Percentiles rank a stretch among this genome's conserved stretches.
phyloP scores from a whole-genome alignment of 345 rosid species.

The Bruguiera parviflora region DNA sequence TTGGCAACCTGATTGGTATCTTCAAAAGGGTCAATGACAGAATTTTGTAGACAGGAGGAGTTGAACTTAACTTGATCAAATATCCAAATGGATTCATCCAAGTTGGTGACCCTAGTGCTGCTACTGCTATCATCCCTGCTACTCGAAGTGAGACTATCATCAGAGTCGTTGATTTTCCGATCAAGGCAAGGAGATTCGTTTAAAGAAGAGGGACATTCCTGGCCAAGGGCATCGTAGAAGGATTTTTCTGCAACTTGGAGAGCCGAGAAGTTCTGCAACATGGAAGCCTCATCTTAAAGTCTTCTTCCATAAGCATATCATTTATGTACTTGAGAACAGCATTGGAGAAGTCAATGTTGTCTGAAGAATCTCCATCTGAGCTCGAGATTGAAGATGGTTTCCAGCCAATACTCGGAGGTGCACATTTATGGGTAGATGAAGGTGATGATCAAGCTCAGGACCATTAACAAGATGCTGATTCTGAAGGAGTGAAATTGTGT shows the following conservation, averaged over 20 bases:
- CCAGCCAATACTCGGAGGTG: neutral
- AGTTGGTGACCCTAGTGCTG: neutral
- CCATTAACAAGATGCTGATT: slow-evolving; percentile 4
- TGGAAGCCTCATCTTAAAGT: slow-evolving; percentile 16
- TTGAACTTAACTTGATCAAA: slow-evolving; percentile 6
- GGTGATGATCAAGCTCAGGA: neutral
- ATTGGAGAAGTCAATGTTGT: slow-evolving; percentile 13
- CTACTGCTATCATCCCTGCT: neutral
- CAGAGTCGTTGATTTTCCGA: neutral
- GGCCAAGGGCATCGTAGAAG: slow-evolving; percentile 24
- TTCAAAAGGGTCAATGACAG: neutral
- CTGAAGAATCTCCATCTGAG: slow-evolving; percentile 8
- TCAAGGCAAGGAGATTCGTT: neutral
- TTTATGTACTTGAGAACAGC: slow-evolving; percentile 29
- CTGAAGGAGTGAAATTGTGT: neutral
- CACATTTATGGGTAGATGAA: neutral
- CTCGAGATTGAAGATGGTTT: slow-evolving; percentile 5
- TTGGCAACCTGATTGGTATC: neutral
- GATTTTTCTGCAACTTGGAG: slow-evolving; percentile 33
- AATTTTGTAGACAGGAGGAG: neutral
- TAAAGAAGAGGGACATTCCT: slow-evolving; percentile 12
- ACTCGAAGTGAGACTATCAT: neutral
- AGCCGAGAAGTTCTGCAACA: slow-evolving; percentile 17
- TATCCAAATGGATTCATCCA: slow-evolving; percentile 15
- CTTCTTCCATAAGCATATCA: slow-evolving; percentile 33